Evolutionary conservation across 163 green algal species (phyloP).

Genomic region (Smithsoniella earleae): DNA sequence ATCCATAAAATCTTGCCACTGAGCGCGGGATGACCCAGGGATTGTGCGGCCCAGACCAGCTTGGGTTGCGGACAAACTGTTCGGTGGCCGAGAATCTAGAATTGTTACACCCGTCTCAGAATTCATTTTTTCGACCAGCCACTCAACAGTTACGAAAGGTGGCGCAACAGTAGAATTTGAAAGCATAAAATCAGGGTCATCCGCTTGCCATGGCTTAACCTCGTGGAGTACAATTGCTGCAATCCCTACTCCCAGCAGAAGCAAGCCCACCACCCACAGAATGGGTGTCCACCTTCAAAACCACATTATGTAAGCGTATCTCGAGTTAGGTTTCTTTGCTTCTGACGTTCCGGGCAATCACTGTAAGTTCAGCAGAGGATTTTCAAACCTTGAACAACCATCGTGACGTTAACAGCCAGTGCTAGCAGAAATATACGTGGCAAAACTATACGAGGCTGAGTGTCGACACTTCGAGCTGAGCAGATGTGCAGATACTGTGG

Average conservation of each 20-base stretch:
- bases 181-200: slow-evolving; percentile 20
- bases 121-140: slow-evolving; percentile 4
- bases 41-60: slow-evolving; percentile 3
- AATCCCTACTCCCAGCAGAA: slow-evolving; percentile 7
- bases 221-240: slow-evolving; percentile 1
- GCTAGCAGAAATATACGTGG: too few relatives aligned
- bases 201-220: slow-evolving; percentile 2
- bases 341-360: too few relatives aligned
- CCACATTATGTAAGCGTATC: too few relatives aligned
- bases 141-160: slow-evolving; percentile 4
- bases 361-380: too few relatives aligned
- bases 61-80: neutral
- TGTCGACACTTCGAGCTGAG: too few relatives aligned
- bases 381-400: too few relatives aligned
- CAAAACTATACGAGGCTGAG: too few relatives aligned
- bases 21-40: neutral
- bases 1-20: slow-evolving; percentile 1
- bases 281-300: slow-evolving; percentile 7
- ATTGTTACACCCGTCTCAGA: slow-evolving; percentile 10
- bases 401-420: too few relatives aligned
- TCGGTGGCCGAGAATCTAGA: neutral
- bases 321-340: too few relatives aligned
- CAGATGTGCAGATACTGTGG: too few relatives aligned
- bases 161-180: neutral
- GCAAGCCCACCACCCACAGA: neutral